Evolutionary conservation across 257 asterid genomes (phyloP).

Genomic region (Pogostemon cablin): DNA sequence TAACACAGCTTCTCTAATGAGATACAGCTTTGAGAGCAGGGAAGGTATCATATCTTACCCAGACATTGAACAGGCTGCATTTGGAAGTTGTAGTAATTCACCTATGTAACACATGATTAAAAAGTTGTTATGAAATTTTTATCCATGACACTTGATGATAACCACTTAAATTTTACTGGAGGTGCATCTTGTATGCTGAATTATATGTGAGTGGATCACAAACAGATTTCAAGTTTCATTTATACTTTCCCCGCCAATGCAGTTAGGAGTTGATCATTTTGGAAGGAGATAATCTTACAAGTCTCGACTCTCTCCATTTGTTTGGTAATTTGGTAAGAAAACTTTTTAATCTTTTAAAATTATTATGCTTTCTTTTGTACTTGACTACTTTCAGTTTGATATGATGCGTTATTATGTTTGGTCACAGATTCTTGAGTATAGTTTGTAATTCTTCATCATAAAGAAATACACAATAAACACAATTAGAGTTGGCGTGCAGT

Average conservation of each 20-base stretch:
- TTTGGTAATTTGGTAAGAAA: slow-evolving; percentile 58
- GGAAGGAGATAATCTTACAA: slow-evolving; percentile 83
- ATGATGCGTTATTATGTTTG: not conserved
- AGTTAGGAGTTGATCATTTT: slow-evolving; percentile 77
- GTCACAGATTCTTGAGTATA: too few relatives aligned
- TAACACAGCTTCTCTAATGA: slow-evolving; percentile 72
- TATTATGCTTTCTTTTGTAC: not conserved
- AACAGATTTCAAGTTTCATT: slow-evolving; percentile 17
- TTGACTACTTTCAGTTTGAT: not conserved
- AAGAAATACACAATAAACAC: too few relatives aligned
- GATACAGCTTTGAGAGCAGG: slow-evolving; percentile 68
- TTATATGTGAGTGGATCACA: slow-evolving; percentile 59
- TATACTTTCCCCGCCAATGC: slow-evolving; percentile 37
- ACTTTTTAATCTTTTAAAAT: not conserved
- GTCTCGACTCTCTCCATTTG: slow-evolving; percentile 64
- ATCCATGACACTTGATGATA: too few relatives aligned
- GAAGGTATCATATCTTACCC: slow-evolving; percentile 70
- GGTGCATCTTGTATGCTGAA: slow-evolving; percentile 59
- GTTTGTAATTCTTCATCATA: too few relatives aligned
- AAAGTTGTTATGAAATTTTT: not conserved
- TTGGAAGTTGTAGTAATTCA: slow-evolving; percentile 68
- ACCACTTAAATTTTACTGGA: too few relatives aligned
- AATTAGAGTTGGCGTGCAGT: too few relatives aligned
- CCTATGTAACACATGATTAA: not conserved
- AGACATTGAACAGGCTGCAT: slow-evolving; percentile 90